Percentiles rank a stretch among this genome's conserved stretches.
Conservation (phyloP, 1,284 basidiomycete species). For the Sporisorium scitamineum region DNA sequence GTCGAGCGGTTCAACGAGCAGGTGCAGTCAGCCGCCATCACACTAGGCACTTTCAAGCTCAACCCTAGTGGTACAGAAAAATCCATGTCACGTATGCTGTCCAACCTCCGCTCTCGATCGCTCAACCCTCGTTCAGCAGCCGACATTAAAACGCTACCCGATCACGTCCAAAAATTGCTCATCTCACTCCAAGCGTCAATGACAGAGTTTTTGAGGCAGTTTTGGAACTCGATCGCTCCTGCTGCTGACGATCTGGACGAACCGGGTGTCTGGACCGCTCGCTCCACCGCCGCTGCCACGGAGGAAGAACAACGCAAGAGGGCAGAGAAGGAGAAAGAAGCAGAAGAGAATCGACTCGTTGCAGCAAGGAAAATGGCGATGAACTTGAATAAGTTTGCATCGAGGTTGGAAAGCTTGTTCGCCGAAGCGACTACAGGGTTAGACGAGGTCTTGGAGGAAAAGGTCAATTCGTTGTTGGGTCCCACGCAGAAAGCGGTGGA, state of each 20-base stretch:
- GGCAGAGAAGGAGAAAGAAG: conserved; percentile 20
- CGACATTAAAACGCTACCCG: conserved; percentile 77
- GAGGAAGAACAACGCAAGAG: conserved; percentile 13
- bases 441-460: conserved; percentile 20
- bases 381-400: conserved; percentile 19
- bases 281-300: background rate
- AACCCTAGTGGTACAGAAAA: background rate
- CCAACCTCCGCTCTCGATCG: conserved; percentile 24
- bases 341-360: conserved; percentile 18
- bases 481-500: conserved; percentile 27
- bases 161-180: conserved; percentile 81
- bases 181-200: conserved; percentile 89
- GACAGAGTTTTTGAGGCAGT: conserved; percentile 95
- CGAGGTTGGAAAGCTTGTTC: conserved; percentile 14
- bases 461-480: conserved; percentile 8
- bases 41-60: conserved; percentile 17
- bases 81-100: conserved; percentile 23
- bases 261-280: background rate
- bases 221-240: conserved; percentile 90
- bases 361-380: conserved; percentile 34
- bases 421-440: conserved; percentile 6
- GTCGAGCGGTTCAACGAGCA: conserved; percentile 22
- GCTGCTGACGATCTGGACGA: conserved; percentile 8
- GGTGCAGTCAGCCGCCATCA: background rate
- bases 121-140: conserved; percentile 4